phyloP scores from a whole-genome alignment of 2,329 filamentous ascomycete genomes.

The Myriosclerotinia scirpicola region DNA sequence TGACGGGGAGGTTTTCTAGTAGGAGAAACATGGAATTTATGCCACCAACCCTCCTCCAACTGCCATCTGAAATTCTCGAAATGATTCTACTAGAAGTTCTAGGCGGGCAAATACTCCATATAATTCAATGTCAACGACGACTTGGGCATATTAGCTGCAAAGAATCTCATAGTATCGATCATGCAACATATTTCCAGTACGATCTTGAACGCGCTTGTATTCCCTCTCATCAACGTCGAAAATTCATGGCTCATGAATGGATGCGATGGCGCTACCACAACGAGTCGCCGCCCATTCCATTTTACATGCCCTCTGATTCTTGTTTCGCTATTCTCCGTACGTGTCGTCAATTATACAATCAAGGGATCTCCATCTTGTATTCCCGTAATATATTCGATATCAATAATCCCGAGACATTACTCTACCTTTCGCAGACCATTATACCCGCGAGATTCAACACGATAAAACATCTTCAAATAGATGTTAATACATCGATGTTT shows the following conservation, averaged over 20 bases:
- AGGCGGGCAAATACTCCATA: background rate
- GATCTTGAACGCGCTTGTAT: constrained; percentile 1
- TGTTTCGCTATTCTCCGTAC: constrained; percentile 9
- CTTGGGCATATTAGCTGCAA: constrained; percentile 14
- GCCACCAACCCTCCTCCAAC: background rate
- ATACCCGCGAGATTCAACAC: background rate
- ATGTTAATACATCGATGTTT: background rate
- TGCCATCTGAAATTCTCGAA: background rate
- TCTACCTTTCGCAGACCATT: constrained; percentile 12
- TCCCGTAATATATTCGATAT: constrained; percentile 7
- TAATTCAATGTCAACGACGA: constrained; percentile 6
- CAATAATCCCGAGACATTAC: constrained; percentile 11
- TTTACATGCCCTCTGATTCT: constrained; percentile 8
- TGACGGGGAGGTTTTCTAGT: background rate
- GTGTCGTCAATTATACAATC: constrained; percentile 11
- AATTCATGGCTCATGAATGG: background rate
- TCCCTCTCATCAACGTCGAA: background rate
- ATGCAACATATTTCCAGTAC: background rate
- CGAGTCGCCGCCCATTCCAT: background rate
- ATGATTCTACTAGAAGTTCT: constrained; percentile 10
- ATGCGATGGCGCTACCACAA: too few species aligned
- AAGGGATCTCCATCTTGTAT: constrained; percentile 11
- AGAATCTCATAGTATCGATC: background rate
- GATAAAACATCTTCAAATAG: constrained; percentile 15
- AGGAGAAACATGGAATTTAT: background rate